Evolutionary conservation across 306 rosid species (phyloP).

Genomic region (Glycine tomentella): DNA sequence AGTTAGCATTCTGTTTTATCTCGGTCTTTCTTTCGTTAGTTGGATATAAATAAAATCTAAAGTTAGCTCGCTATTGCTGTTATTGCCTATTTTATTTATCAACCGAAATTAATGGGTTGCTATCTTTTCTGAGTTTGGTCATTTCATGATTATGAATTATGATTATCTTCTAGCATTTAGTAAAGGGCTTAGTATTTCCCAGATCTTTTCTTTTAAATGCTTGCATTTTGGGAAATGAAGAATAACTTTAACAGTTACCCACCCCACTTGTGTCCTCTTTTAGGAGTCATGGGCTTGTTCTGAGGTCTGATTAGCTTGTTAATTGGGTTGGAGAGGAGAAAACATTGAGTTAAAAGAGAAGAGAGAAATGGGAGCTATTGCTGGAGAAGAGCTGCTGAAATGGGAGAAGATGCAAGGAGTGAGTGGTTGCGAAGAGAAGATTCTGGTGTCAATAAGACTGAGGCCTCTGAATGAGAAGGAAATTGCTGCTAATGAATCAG

Average conservation of each 20-base stretch:
- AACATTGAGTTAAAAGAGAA: constrained; percentile 18
- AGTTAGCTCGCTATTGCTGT: constrained; percentile 57
- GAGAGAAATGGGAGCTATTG: constrained; percentile 85
- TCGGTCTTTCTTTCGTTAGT: constrained; percentile 49
- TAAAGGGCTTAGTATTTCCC: constrained; percentile 44
- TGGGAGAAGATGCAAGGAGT: constrained; percentile 90
- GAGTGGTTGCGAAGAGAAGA: constrained; percentile 87
- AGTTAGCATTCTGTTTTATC: constrained; percentile 59
- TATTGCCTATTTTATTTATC: constrained; percentile 30
- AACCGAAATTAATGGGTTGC: constrained; percentile 42
- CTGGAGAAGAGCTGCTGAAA: constrained; percentile 77
- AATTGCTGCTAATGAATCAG: constrained; percentile 66
- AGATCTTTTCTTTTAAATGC: constrained; percentile 48
- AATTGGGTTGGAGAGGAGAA: constrained; percentile 42
- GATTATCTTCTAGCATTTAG: constrained; percentile 50
- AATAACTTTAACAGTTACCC: constrained; percentile 32
- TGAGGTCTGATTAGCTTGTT: constrained; percentile 51
- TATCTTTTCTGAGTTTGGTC: constrained; percentile 26
- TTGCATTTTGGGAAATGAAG: constrained; percentile 56
- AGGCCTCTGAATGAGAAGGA: constrained; percentile 95
- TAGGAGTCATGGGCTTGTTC: constrained; percentile 51
- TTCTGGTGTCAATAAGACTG: constrained; percentile 85
- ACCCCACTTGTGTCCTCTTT: constrained; percentile 32
- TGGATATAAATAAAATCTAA: constrained; percentile 50
- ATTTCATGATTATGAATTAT: constrained; percentile 42